These are phyloP conservation scores for Gossypium trilobum DNA, from an alignment of 441 rosid genomes.

Conservation along the genomic window DNA sequence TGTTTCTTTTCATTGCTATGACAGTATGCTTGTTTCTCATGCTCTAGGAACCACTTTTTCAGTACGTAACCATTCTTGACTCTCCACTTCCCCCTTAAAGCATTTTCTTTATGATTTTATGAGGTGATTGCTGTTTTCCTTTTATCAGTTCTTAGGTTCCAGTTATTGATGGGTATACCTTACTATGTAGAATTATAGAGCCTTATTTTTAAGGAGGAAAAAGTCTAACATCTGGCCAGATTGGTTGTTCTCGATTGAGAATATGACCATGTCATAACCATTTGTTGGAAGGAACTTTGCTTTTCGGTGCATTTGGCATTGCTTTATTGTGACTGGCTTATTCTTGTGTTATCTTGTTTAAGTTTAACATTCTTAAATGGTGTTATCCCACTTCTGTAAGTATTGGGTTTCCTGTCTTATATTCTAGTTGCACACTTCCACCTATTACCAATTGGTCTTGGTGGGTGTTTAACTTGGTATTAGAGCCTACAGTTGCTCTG, in stretches of 20 bases:
- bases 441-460: not conserved
- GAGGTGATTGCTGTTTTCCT: not conserved
- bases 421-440: not conserved
- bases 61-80: not conserved
- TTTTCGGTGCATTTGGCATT: not conserved
- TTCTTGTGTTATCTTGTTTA: not conserved
- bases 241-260: not conserved
- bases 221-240: not conserved
- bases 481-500: not conserved
- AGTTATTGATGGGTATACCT: not conserved
- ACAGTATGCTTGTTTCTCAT: not conserved
- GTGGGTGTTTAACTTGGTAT: not conserved
- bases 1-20: not conserved
- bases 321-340: not conserved
- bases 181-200: not conserved
- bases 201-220: not conserved
- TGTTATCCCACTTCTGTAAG: not conserved
- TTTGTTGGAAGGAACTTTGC: not conserved
- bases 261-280: not conserved
- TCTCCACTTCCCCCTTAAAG: not conserved
- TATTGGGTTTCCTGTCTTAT: not conserved
- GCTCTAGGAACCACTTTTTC: not conserved
- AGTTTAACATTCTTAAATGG: not conserved
- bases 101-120: not conserved
- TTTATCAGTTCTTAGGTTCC: not conserved